Evolutionary conservation across 2,329 filamentous ascomycete species (phyloP).

Genomic region (Trichoderma gracile): DNA sequence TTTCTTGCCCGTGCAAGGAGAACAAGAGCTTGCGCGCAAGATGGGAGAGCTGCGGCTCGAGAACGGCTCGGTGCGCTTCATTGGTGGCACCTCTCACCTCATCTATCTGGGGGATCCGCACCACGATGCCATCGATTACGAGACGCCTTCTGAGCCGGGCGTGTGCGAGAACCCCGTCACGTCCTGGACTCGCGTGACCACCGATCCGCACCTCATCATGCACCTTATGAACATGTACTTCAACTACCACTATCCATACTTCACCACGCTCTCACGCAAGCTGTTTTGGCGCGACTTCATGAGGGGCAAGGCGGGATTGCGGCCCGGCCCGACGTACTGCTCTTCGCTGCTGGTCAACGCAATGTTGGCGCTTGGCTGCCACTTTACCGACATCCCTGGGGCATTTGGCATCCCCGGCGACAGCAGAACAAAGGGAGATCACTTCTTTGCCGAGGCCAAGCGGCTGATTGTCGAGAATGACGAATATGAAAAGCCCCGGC

Average conservation of each 20-base stretch:
- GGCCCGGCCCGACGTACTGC: slow-evolving; percentile 67
- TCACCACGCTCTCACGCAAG: slow-evolving; percentile 82
- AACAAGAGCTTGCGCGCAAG: slow-evolving; percentile 83
- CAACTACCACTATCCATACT: slow-evolving; percentile 96
- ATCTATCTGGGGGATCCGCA: slow-evolving; percentile 68
- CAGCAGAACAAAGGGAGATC: slow-evolving; percentile 84
- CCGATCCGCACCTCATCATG: slow-evolving; percentile 73
- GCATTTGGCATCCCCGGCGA: slow-evolving; percentile 72
- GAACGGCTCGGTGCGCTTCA: slow-evolving; percentile 84
- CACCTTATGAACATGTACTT: slow-evolving; percentile 98
- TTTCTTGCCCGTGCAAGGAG: slow-evolving; percentile 53
- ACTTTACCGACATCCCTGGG: slow-evolving; percentile 78
- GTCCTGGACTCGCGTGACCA: slow-evolving; percentile 86
- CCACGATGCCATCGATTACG: slow-evolving; percentile 40
- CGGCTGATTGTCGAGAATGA: slow-evolving; percentile 86
- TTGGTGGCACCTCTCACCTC: slow-evolving; percentile 91
- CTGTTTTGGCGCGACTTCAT: slow-evolving; percentile 86
- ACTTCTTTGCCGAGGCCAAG: slow-evolving; percentile 95
- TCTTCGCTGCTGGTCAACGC: slow-evolving; percentile 89
- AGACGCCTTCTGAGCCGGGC: slow-evolving; percentile 49
- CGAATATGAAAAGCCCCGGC: slow-evolving; percentile 83
- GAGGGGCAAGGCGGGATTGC: slow-evolving; percentile 61
- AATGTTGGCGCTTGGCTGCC: slow-evolving; percentile 88
- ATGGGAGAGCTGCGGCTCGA: slow-evolving; percentile 90
- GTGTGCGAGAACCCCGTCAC: slow-evolving; percentile 67